phyloP scores from a whole-genome alignment of 192 early-diverging fungal species.

The Ramicandelaber brevisporus region DNA sequence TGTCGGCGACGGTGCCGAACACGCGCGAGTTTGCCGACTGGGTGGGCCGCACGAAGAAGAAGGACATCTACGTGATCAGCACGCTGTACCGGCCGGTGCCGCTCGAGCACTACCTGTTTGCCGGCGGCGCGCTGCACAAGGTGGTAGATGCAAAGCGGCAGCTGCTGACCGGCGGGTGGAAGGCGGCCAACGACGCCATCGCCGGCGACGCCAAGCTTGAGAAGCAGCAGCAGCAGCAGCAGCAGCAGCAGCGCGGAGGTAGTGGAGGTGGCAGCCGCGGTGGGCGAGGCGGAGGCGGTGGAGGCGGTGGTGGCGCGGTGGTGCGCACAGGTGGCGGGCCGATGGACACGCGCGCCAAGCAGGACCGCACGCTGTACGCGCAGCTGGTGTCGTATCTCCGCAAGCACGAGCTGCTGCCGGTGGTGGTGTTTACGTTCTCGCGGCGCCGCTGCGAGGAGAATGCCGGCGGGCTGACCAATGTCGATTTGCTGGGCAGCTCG shows the following conservation, averaged over 20 bases:
- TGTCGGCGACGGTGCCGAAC: slow-evolving; percentile 95
- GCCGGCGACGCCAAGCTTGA: slow-evolving; percentile 29
- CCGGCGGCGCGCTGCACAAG: slow-evolving; percentile 27
- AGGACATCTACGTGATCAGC: slow-evolving; percentile 92
- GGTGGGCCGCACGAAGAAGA: slow-evolving; percentile 95
- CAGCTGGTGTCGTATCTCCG: slow-evolving; percentile 51
- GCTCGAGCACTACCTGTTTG: slow-evolving; percentile 80
- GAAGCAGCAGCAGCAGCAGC: slow-evolving; percentile 4
- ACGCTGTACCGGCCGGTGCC: slow-evolving; percentile 83
- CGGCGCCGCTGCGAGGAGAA: slow-evolving; percentile 89
- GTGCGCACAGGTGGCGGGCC: slow-evolving; percentile 6
- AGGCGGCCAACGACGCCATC: slow-evolving; percentile 45
- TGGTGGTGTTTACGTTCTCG: slow-evolving; percentile 85
- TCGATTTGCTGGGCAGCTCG: slow-evolving; percentile 49
- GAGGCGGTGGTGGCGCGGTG: slow-evolving; percentile 18
- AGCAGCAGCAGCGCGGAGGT: too few species aligned
- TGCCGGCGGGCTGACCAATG: slow-evolving; percentile 41
- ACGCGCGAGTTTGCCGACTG: slow-evolving; percentile 97
- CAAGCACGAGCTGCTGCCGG: slow-evolving; percentile 54
- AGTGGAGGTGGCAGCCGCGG: slow-evolving; percentile 14
- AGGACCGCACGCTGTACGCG: slow-evolving; percentile 61
- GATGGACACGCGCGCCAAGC: slow-evolving; percentile 12
- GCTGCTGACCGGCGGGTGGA: slow-evolving; percentile 34
- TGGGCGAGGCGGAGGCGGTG: slow-evolving; percentile 15
- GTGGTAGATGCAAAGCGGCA: slow-evolving; percentile 60